Evolutionary conservation across 768 basidiomycete genomes (phyloP), one percentile per base, ranked within the genome.

Genomic region (Neoboletus subvelutipes): DNA sequence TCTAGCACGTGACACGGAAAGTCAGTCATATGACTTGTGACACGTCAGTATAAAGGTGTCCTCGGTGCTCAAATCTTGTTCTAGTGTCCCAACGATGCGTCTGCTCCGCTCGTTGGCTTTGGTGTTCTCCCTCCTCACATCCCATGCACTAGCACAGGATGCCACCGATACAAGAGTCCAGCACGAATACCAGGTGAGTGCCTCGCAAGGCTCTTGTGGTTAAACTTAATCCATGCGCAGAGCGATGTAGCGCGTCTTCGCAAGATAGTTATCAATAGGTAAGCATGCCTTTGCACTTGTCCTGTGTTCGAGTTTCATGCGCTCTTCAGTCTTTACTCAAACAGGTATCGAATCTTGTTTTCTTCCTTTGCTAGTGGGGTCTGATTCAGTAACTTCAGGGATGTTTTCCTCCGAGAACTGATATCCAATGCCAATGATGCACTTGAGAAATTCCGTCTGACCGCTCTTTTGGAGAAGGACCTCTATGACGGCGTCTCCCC

Each of bases 371-470:
- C 18, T 39, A 42, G 41, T 47, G 36, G 36, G 58, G 29, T 40
- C 47, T 54, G 37, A 62, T 50, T 7, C n/a, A 29, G 52, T 17
- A 31, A 34, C 46, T 8, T 20, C 24, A 91, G 89, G 66, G 90
- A 92, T 41, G 84, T 92, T 28, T 93, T 92, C 71, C 80, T 93
- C 48, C 91, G 95, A 43, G 95, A 98, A 72, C 78, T 95, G 48
- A 83, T 95, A 62, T 95, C 93, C 8, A 96, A 96, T 67, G 90
- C 95, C 41, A 97, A 98, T 71, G 97, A 99, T 69, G 97, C 97
- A 2, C 77, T 98, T 50, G 96, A 98, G 72, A 98, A 98, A 72
- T 81, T 96, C 51, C 87, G 97, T 26, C 76, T 99, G 43, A 87
- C 85, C 15, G 79, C 92, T 4, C 78, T 99, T 61, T 94, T 82